Evolutionary conservation across 345 rosid genomes (phyloP), one percentile per base, ranked within the genome.

Genomic region (Erysimum cheiranthoides): DNA sequence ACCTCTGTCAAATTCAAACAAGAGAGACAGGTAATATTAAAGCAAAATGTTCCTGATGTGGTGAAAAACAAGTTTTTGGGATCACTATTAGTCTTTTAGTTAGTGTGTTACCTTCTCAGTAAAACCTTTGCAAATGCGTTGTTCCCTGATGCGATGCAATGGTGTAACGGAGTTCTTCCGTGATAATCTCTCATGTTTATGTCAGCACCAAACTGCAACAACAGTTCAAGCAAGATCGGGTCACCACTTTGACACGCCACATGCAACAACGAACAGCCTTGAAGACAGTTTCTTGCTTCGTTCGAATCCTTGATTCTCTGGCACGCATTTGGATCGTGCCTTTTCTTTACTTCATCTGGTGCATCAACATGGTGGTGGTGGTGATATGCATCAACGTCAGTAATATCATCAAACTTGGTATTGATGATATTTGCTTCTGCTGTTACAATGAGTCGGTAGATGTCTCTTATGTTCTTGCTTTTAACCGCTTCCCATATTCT

Each of bases 91-190:
- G 6, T 21, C 1, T 27, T 13, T 32, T 35, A 5, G 6, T 21
- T 73, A 73, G 11, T 62, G 32, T 14, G n/a, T 47, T 85, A 93
- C 97, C 96, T 89, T 80, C 89, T 82, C 57, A 93, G 85, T 50
- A 93, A 84, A 80, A 88, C 73, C 80, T 91, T 93, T 4, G 98
- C 96, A 38, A 88, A 79, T 64, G 73, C 8, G 75, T 89, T 84
- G 80, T 88, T 80, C 70, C 89, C 81, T 60, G 76, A 65, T 52
- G 88, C 75, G 34, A 93, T 76, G 71, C 97, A 90, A 73, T 78
- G 88, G 82, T 91, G 98, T 84, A 91, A 81, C 62, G 98, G 96
- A 68, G 96, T 89, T 76, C 92, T 85, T 76, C 93, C 89, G 17
- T 88, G 93, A 76, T 77, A 89, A 77, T 93, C 98, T 4, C 78